A percentile compares a stretch with the other conserved stretches of the same genome.
Evolutionary conservation across 768 basidiomycete genomes (phyloP).

Genomic region (Lactarius psammicola): DNA sequence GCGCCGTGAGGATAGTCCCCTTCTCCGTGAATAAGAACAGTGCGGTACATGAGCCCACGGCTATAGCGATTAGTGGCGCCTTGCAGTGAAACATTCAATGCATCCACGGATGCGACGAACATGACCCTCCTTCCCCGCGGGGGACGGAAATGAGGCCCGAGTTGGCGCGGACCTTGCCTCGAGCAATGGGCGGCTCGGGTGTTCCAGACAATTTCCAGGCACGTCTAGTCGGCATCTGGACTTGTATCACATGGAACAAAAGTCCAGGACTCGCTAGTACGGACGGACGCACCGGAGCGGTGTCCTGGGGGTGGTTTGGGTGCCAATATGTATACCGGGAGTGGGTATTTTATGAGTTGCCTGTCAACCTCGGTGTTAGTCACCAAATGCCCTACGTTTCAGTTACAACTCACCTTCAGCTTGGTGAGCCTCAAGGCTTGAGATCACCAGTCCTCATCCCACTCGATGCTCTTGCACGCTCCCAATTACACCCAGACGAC

Average conservation of each 20-base stretch:
- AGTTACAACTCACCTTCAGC: background rate
- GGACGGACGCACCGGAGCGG: background rate
- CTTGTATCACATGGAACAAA: background rate
- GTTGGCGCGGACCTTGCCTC: too few species aligned
- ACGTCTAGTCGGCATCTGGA: background rate
- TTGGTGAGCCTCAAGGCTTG: background rate
- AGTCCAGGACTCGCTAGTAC: background rate
- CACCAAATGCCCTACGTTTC: slow-evolving; percentile 18
- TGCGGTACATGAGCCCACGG: background rate
- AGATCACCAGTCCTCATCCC: background rate
- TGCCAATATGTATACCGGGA: background rate
- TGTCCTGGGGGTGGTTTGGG: background rate
- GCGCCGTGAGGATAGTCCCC: background rate
- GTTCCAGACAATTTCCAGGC: background rate
- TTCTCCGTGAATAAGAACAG: background rate
- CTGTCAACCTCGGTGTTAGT: too few species aligned
- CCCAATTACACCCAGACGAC: background rate
- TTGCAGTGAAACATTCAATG: background rate
- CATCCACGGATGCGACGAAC: background rate
- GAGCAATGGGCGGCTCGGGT: background rate
- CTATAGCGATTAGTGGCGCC: background rate
- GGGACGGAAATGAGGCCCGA: too few species aligned
- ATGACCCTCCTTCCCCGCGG: background rate
- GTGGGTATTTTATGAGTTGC: background rate
- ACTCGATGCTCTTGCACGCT: background rate